Base-by-base conservation (phyloP, 495 filamentous ascomycete genomes). In the Aspergillus conjunctus region DNA sequence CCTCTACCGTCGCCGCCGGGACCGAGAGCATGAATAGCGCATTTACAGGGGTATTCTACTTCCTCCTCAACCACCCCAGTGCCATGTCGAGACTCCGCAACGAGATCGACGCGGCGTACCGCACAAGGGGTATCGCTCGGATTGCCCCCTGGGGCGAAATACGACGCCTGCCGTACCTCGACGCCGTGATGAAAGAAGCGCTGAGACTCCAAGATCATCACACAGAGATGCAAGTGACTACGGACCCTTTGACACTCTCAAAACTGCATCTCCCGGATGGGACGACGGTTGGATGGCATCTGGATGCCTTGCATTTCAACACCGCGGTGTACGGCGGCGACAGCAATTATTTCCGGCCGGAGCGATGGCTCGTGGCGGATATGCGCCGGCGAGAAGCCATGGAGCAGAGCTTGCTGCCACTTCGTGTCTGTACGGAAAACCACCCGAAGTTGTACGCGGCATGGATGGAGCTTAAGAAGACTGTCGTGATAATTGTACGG, bases 311-410 rank as follows among this genome's bases (percentile, higher is more conserved):
- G 3, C 61, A 70, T n/a, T 63, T 72, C 11, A 57, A 76, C 30
- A 63, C 63, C 11, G 63, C 64, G 7, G 60, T 83, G 0, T 87
- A 77, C 54, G 84, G 84, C 1, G 65, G 70, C 14, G 79, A 85
- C 57, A 71, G 71, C 4, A 68, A 78, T 50, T 33, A 60, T 3
- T 87, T 82, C 54, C 67, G 77, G 2, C 83, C 85, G 0, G 83
- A 82, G 56, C 66, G 83, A 34, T 87, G 83, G 83, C 71, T 85
- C 7, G 45, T 11, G 33, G 37, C 51, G 7, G 33, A 54, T 34
- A 18, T 1, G 2, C 58, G 43, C 9, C 55, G 46, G 3, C 48
- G 51, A 2, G 17, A 14, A 10, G 7, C 5, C 12, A 67, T 70
- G 68, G 39, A 59, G 3, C 50, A 64, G 17, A 39, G 7, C 9